phyloP scores from a whole-genome alignment of 2,329 filamentous ascomycete species.

The Didymella pomorum region DNA sequence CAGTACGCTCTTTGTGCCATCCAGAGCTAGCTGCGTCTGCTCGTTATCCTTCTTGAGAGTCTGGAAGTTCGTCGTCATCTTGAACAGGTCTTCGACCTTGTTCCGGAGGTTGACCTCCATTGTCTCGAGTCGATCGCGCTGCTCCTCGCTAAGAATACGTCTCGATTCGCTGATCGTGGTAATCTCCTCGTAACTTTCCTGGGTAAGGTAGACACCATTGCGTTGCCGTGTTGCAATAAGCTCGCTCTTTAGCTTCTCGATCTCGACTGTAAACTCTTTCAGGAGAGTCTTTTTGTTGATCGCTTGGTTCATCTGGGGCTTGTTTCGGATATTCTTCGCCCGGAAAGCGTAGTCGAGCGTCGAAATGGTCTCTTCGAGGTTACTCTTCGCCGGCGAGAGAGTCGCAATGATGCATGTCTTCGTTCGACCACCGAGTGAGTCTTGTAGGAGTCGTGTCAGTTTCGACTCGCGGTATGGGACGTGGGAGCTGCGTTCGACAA shows the following conservation, averaged over 20 bases:
- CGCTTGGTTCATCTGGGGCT: slow-evolving; percentile 91
- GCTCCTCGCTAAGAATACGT: slow-evolving; percentile 89
- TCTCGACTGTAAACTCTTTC: slow-evolving; percentile 88
- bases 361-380: slow-evolving; percentile 96
- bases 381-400: slow-evolving; percentile 91
- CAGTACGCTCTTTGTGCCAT: slow-evolving; percentile 80
- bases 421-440: slow-evolving; percentile 91
- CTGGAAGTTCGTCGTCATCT: slow-evolving; percentile 85
- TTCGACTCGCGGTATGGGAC: slow-evolving; percentile 97
- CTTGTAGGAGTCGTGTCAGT: slow-evolving; percentile 91
- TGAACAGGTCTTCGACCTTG: slow-evolving; percentile 92
- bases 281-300: slow-evolving; percentile 93
- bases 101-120: slow-evolving; percentile 90
- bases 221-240: slow-evolving; percentile 90
- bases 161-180: slow-evolving; percentile 91
- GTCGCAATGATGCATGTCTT: slow-evolving; percentile 99
- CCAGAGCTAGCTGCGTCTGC: slow-evolving; percentile 72
- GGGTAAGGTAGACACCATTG: slow-evolving; percentile 92
- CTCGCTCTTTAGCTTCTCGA: slow-evolving; percentile 93
- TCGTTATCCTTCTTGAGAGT: slow-evolving; percentile 91
- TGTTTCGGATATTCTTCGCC: slow-evolving; percentile 98
- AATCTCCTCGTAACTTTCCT: slow-evolving; percentile 89
- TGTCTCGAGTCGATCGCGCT: slow-evolving; percentile 88
- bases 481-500: slow-evolving; percentile 88
- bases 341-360: slow-evolving; percentile 97